A percentile compares a stretch with the other conserved stretches of the same genome.
Conservation (phyloP, 2,329 filamentous ascomycete genomes). For the Trichoderma sp. region DNA sequence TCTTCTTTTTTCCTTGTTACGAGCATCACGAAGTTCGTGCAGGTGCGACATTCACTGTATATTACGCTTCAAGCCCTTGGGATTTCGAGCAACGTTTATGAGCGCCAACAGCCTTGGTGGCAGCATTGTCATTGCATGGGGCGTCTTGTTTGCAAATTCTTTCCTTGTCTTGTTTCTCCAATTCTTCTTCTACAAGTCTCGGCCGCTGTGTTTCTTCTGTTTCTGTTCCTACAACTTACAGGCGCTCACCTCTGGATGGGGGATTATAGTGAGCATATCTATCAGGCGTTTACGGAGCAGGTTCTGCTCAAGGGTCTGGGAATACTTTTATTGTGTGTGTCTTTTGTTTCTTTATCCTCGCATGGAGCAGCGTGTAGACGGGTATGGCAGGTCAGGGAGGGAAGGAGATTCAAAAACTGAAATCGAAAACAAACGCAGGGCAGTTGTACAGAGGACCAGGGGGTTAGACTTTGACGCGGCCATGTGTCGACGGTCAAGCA, state of each 20-base stretch:
- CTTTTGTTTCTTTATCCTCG: conserved; percentile 5
- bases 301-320: conserved; percentile 18
- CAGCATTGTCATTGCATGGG: conserved; percentile 26
- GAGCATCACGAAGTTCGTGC: conserved; percentile 17
- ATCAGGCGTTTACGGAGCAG: conserved; percentile 25
- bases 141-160: conserved; percentile 26
- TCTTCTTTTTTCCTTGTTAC: neutral
- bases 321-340: neutral
- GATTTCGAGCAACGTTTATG: conserved; percentile 22
- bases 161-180: neutral
- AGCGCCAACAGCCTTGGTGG: conserved; percentile 24
- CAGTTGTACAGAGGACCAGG: conserved; percentile 12
- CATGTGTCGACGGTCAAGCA: conserved; percentile 11
- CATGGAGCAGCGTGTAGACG: conserved; percentile 26
- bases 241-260: conserved; percentile 20
- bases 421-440: conserved; percentile 18
- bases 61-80: conserved; percentile 22
- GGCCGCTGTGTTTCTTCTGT: neutral
- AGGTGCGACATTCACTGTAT: conserved; percentile 21
- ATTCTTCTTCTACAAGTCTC: neutral
- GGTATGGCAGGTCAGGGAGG: conserved; percentile 12
- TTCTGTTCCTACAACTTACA: conserved; percentile 10
- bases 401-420: neutral
- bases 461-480: conserved; percentile 1
- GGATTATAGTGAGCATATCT: conserved; percentile 22